Conservation (phyloP, 2,329 filamentous ascomycete species). For the Hirsutella minnesotensis region DNA sequence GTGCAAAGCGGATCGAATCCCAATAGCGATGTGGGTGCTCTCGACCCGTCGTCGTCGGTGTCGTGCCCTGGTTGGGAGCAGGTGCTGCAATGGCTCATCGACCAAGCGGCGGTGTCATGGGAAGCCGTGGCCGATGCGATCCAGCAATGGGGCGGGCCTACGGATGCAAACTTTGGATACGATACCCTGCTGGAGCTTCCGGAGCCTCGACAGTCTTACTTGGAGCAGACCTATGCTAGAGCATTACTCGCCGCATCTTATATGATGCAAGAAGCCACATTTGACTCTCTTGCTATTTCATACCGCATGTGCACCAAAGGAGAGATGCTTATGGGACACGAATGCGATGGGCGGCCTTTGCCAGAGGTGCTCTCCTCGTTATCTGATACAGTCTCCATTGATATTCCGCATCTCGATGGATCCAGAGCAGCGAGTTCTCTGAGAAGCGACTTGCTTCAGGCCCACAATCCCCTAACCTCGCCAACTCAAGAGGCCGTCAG, state of each 20-base stretch:
- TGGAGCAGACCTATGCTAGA: conserved; percentile 55
- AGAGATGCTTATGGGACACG: conserved; percentile 41
- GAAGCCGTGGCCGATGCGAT: conserved; percentile 49
- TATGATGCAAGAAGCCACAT: conserved; percentile 45
- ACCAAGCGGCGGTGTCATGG: conserved; percentile 49
- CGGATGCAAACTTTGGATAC: conserved; percentile 56
- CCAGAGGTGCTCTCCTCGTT: conserved; percentile 34
- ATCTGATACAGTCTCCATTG: conserved; percentile 22
- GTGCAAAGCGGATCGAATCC: conserved; percentile 11
- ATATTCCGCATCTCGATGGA: conserved; percentile 9
- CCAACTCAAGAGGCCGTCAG: conserved; percentile 43
- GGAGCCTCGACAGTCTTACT: conserved; percentile 45
- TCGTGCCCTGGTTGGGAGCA: conserved; percentile 55
- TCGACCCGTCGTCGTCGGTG: conserved; percentile 13
- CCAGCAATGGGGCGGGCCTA: conserved; percentile 62
- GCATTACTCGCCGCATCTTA: conserved; percentile 58
- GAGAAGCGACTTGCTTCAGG: conserved; percentile 37
- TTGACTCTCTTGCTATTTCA: conserved; percentile 46
- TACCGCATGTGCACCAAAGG: conserved; percentile 50
- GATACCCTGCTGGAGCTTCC: conserved; percentile 44
- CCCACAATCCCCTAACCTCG: conserved; percentile 52
- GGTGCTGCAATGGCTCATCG: conserved; percentile 54
- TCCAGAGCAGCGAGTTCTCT: conserved; percentile 17
- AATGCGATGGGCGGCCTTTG: conserved; percentile 40
- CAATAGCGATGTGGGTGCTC: conserved; percentile 9